phyloP scores from a whole-genome alignment of 2,329 filamentous ascomycete species.

The Shiraia sp. region DNA sequence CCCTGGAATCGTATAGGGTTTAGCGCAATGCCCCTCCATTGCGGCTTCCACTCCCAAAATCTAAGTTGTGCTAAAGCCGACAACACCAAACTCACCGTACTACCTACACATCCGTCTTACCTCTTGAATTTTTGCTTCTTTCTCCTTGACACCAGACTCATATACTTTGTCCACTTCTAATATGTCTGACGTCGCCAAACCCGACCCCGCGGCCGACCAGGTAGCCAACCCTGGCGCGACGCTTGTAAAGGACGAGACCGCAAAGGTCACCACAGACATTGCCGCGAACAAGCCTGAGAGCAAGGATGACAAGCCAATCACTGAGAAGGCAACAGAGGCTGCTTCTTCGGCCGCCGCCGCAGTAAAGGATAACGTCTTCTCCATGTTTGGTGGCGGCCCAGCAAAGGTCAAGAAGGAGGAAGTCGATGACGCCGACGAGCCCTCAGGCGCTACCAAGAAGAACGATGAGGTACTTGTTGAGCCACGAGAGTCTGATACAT shows the following conservation, averaged over 20 bases:
- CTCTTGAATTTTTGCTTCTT: slow-evolving; percentile 3
- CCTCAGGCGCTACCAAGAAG: slow-evolving; percentile 75
- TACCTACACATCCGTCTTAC: slow-evolving; percentile 10
- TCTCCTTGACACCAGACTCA: slow-evolving; percentile 6
- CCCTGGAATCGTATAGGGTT: slow-evolving; percentile 5
- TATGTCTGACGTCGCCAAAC: slow-evolving; percentile 47
- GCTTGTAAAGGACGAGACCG: slow-evolving; percentile 49
- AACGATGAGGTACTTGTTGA: slow-evolving; percentile 53
- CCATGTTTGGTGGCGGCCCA: slow-evolving; percentile 96
- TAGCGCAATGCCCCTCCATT: slow-evolving; percentile 23
- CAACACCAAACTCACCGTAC: slow-evolving; percentile 18
- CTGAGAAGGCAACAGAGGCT: slow-evolving; percentile 45
- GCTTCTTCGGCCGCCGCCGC: slow-evolving; percentile 41
- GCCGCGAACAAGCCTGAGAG: slow-evolving; percentile 35
- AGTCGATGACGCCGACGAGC: slow-evolving; percentile 73
- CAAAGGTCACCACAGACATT: slow-evolving; percentile 48
- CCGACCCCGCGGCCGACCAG: slow-evolving; percentile 47
- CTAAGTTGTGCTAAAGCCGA: slow-evolving; percentile 21
- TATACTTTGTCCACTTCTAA: slow-evolving; percentile 6
- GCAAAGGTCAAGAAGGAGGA: slow-evolving; percentile 92
- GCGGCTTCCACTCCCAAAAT: slow-evolving; percentile 30
- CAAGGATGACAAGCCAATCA: slow-evolving; percentile 57
- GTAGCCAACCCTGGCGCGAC: slow-evolving; percentile 45
- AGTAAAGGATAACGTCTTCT: slow-evolving; percentile 72
- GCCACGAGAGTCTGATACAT: neutral